A percentile compares a stretch with the other conserved stretches of the same genome.
These are phyloP conservation scores for Nannochloris sp. DNA, from an alignment of 139 green algal species.

Conservation along the genomic window DNA sequence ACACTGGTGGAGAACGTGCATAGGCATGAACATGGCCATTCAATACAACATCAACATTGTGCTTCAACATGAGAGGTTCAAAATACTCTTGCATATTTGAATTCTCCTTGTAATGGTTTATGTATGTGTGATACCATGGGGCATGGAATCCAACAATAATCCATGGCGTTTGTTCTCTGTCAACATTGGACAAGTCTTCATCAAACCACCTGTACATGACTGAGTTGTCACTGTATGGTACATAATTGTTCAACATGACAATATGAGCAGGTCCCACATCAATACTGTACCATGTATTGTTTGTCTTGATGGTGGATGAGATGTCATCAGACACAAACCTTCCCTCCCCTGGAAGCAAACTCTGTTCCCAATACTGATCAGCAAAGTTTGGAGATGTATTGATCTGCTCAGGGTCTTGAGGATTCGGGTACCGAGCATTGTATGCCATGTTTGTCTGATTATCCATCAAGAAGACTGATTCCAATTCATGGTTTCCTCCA, in stretches of 20 bases:
- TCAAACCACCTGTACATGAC: constrained; percentile 59
- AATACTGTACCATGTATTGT: not conserved
- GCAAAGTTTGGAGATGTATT: not conserved
- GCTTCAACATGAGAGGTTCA: constrained; percentile 48
- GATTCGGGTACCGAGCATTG: not conserved
- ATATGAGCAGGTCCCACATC: not conserved
- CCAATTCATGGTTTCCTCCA: constrained; percentile 4
- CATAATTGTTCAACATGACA: not conserved
- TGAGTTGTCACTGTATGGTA: constrained; percentile 23
- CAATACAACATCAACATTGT: constrained; percentile 62
- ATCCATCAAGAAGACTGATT: not conserved
- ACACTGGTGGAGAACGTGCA: not conserved
- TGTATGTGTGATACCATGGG: constrained; percentile 39
- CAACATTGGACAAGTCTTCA: constrained; percentile 49
- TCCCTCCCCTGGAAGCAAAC: constrained; percentile 1
- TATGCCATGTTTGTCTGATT: not conserved
- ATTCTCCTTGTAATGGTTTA: constrained; percentile 11
- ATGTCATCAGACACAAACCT: not conserved
- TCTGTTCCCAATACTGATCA: not conserved
- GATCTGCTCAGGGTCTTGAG: not conserved
- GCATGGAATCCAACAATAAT: constrained; percentile 62
- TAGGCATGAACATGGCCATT: constrained; percentile 5
- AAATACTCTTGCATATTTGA: constrained; percentile 22
- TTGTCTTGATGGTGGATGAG: not conserved
- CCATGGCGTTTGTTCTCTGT: constrained; percentile 59